Conservation (phyloP, 2,329 filamentous ascomycete genomes). For the Sarocladium strictum region DNA sequence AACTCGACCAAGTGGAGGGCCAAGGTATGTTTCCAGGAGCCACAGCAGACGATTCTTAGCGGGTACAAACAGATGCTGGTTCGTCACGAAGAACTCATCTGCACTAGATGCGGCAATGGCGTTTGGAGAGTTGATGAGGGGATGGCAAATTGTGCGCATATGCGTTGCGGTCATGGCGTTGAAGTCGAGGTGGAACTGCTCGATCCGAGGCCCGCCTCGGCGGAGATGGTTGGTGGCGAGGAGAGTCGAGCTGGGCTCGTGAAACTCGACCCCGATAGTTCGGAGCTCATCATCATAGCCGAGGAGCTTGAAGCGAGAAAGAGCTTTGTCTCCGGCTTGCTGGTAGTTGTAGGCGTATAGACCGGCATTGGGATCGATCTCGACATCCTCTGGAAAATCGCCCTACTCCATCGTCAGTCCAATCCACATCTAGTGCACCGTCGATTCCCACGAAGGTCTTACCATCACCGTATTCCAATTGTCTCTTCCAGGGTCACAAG, state of each 20-base stretch:
- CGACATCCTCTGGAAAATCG: constrained; percentile 15
- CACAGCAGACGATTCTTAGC: constrained; percentile 14
- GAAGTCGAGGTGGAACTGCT: constrained; percentile 32
- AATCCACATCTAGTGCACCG: no score
- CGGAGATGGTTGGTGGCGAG: constrained; percentile 31
- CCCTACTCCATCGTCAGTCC: no score
- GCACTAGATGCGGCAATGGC: constrained; percentile 27
- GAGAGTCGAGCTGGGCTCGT: constrained; percentile 27
- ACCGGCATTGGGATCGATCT: constrained; percentile 18
- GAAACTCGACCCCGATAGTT: constrained; percentile 32
- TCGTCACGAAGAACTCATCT: constrained; percentile 35
- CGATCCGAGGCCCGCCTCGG: constrained; percentile 27
- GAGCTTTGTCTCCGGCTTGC: constrained; percentile 13
- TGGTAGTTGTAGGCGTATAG: constrained; percentile 34
- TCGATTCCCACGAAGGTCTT: no score
- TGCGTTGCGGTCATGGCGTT: constrained; percentile 26
- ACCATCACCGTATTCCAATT: constrained; percentile 37
- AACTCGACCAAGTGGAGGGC: constrained; percentile 25
- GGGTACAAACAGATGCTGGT: constrained; percentile 29
- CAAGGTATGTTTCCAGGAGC: constrained; percentile 27
- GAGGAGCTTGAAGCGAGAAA: constrained; percentile 17
- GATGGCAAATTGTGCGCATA: constrained; percentile 29
- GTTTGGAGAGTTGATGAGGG: constrained; percentile 32
- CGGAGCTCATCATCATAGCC: constrained; percentile 29
- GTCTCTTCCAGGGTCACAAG: constrained; percentile 33